Evolutionary conservation across 2,329 filamentous ascomycete genomes (phyloP), one percentile per base, ranked within the genome.

Genomic region (Trichoderma aggressivum): DNA sequence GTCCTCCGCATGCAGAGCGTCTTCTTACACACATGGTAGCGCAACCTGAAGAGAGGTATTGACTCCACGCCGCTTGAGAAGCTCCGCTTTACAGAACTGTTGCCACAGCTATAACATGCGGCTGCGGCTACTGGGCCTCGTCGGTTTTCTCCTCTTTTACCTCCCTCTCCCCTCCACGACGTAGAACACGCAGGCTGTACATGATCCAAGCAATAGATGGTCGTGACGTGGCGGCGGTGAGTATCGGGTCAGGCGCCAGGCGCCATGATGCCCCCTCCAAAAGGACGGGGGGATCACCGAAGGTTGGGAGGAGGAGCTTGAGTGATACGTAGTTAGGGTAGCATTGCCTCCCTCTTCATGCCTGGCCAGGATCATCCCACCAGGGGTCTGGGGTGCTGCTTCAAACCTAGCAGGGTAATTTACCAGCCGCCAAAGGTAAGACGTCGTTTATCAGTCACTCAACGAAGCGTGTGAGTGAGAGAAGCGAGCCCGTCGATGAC

Each of bases 201-300:
- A 43, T 36, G 18, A 58, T 58, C 50, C 63, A 56, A 55, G 58
- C 50, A 71, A 56, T 63, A 24, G 34, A 71, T 43, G 16, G 58
- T 28, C 55, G 70, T 72, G 70, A 72, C 70, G 70, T 72, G 70
- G 70, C 70, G 70, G 68, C 68, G 68, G 68, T 70, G 70, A 66
- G 63, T n/a, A 24, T 65, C 61, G 65, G 67, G 64, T 61, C 65
- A 55, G 32, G 65, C 43, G 56, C 55, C 56, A 71, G 64, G 36
- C 60, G 70, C 65, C 58, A 62, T 61, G 66, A 62, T 62, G 39
- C 24, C 43, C 47, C 59, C 39, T 28, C 47, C 47, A 24, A 56
- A 70, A 50, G 43, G 39, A 50, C 30, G 70, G 56, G 59, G 64
- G 36, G 32, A 66, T 62, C 47, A 50, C 59, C 43, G 26, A 61